Evolutionary conservation across 106 monocot species (phyloP).

Genomic region (Allium cepa): DNA sequence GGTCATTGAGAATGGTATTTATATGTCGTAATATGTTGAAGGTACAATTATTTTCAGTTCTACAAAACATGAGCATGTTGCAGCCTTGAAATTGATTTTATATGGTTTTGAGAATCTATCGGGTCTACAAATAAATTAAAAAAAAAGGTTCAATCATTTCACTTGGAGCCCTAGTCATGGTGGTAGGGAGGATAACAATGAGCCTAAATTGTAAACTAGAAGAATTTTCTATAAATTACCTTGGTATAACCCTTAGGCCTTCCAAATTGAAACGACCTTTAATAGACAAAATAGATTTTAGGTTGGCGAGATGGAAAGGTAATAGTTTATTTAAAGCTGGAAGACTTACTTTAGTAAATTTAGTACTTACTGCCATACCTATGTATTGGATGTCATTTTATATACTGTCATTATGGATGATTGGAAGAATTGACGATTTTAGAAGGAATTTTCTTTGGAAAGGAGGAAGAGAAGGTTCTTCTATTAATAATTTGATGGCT

Average conservation of each 20-base stretch:
- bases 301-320: background rate
- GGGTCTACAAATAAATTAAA: background rate
- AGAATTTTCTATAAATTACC: background rate
- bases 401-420: background rate
- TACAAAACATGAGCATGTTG: background rate
- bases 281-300: background rate
- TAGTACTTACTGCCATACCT: background rate
- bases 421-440: no score
- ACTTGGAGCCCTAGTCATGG: background rate
- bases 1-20: background rate
- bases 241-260: background rate
- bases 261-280: background rate
- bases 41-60: background rate
- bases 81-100: background rate
- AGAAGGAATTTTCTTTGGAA: constrained; percentile 3
- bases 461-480: background rate
- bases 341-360: background rate
- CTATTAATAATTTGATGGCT: background rate
- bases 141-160: background rate
- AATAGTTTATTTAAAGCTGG: background rate
- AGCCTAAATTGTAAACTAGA: background rate
- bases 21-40: background rate
- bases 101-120: background rate
- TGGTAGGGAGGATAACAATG: background rate
- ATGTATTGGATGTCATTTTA: background rate